Base-by-base conservation (phyloP, 1,284 basidiomycete genomes). In the Stereum hirsutum region DNA sequence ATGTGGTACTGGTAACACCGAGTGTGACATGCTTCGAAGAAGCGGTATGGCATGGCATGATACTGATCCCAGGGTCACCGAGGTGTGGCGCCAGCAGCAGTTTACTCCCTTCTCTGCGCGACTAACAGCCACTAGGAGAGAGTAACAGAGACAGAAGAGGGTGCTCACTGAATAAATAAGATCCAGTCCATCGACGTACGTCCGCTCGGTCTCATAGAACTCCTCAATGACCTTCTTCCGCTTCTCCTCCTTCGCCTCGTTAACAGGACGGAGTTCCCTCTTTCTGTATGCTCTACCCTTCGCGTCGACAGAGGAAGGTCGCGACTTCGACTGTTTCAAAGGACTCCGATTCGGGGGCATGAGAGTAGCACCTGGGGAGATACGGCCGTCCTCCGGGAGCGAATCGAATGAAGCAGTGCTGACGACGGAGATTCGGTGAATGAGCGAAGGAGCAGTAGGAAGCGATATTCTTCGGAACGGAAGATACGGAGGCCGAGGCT, bases 401-500 rank as follows among this genome's bases (percentile, higher is more conserved):
- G 83, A 83, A 49, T 83, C 79, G 52, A 79, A 76, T 1, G 84
- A 85, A 5, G 75, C 66, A 6, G 82, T 65, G 54, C 81, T 86
- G 45, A 72, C 72, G 10, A 83, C 68, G 0, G 84, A 86, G 36
- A 78, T 70, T 39, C 82, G 65, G 49, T 82, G 65, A 20, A 69
- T 54, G 12, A 40, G 49, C 39, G 70, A 69, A 2, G 81, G 76
- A 6, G 72, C 65, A 6, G 75, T 70, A 11, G 85, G 85, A 6
- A 88, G 63, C 12, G 85, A 88, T 47, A 88, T 88, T 34, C 85
- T 70, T 43, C 85, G 74, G 56, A 88, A 88, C 7, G 84, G 82
- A 51, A 74, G 69, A 54, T 78, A 65, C 1, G 69, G 65, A 6
- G 66, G 61, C 7, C 64, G 60, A 31, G 45, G 42, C 27, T 43